These are phyloP conservation scores for Gastrodia elata DNA, from an alignment of 106 monocot species.

Conservation along the genomic window DNA sequence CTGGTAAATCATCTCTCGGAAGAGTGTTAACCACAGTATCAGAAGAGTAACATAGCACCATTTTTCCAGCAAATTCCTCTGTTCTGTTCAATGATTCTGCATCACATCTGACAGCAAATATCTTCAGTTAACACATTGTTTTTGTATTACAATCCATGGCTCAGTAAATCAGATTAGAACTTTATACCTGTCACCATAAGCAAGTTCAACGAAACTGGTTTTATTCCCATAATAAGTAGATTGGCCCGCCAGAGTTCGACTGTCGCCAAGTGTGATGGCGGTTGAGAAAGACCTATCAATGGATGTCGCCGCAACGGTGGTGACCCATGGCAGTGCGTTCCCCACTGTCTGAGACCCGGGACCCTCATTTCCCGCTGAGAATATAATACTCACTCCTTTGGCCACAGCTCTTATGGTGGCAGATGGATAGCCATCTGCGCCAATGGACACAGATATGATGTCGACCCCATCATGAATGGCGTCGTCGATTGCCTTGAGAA, in stretches of 20 bases:
- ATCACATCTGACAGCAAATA: no score
- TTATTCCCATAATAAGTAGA: no score
- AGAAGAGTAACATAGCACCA: no score
- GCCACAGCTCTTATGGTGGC: slow-evolving; percentile 66
- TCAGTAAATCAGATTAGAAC: slow-evolving; percentile 65
- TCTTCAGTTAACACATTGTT: no score
- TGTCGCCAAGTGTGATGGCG: slow-evolving; percentile 38
- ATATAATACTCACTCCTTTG: slow-evolving; percentile 87
- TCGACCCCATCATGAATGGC: slow-evolving; percentile 81
- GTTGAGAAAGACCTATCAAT: slow-evolving; percentile 85
- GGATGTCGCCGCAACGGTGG: slow-evolving; percentile 75
- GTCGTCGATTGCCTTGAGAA: slow-evolving; percentile 67
- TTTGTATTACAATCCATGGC: slow-evolving; percentile 79
- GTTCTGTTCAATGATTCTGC: no score
- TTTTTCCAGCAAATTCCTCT: slow-evolving; percentile 84
- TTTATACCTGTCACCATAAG: no score
- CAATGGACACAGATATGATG: slow-evolving; percentile 86
- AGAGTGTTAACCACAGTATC: no score
- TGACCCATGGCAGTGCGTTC: slow-evolving; percentile 82
- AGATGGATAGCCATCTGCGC: slow-evolving; percentile 69
- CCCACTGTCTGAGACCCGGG: slow-evolving; percentile 70
- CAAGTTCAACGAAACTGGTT: no score
- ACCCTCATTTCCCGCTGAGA: slow-evolving; percentile 80
- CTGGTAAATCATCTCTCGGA: no score
- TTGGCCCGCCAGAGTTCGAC: slow-evolving; percentile 43